Evolutionary conservation across 2,329 filamentous ascomycete genomes (phyloP).

Genomic region (Fusarium temperatum): DNA sequence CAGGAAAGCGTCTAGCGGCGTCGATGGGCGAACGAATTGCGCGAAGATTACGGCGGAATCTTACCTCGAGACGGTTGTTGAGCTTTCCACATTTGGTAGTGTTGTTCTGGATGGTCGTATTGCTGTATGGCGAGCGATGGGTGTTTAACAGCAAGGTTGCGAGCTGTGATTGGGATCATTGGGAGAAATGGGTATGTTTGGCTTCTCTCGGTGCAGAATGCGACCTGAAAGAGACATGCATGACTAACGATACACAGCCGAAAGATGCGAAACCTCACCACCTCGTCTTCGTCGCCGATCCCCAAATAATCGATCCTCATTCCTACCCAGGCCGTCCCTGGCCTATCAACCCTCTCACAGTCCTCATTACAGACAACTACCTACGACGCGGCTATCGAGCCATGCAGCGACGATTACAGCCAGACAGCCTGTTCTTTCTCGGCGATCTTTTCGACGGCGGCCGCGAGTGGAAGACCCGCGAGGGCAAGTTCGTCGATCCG

Average conservation of each 20-base stretch:
- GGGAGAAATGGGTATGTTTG: conserved; percentile 87
- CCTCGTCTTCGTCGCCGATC: conserved; percentile 86
- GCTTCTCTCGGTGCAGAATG: neutral
- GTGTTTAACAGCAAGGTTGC: conserved; percentile 76
- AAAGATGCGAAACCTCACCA: conserved; percentile 81
- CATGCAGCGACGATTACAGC: conserved; percentile 78
- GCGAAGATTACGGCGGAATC: conserved; percentile 51
- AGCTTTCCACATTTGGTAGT: conserved; percentile 75
- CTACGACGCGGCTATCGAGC: conserved; percentile 83
- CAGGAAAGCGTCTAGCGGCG: conserved; percentile 50
- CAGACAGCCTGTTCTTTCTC: conserved; percentile 89
- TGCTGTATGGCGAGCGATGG: conserved; percentile 88
- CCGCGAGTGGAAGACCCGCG: conserved; percentile 86
- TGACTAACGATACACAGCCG: conserved; percentile 65
- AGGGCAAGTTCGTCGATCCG: conserved; percentile 67
- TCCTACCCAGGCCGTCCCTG: conserved; percentile 87
- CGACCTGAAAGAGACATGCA: neutral
- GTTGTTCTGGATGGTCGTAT: conserved; percentile 75
- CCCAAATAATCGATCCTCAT: conserved; percentile 91
- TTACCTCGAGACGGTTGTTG: conserved; percentile 61
- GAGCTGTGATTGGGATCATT: conserved; percentile 81
- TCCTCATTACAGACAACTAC: conserved; percentile 84
- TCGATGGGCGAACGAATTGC: conserved; percentile 42
- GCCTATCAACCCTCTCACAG: conserved; percentile 63
- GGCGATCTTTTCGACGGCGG: conserved; percentile 97